These are phyloP conservation scores for Botrytis tulipae DNA, from an alignment of 2,329 filamentous ascomycete species.

Conservation along the genomic window DNA sequence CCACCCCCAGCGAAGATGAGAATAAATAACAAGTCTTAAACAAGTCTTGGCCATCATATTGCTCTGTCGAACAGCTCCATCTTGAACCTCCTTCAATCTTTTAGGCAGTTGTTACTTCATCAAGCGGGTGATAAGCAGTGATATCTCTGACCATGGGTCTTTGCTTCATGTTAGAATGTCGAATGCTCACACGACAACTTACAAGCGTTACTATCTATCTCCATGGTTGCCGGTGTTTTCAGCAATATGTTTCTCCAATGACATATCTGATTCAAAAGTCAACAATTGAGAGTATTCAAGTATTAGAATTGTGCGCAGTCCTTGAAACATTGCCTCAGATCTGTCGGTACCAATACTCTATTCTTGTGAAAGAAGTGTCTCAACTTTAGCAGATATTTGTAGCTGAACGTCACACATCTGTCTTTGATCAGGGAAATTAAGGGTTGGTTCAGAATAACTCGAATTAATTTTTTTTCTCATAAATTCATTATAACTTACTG, in stretches of 20 bases:
- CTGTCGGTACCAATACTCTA: not conserved
- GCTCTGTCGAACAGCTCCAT: not conserved
- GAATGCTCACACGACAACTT: not conserved
- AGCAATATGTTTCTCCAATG: not conserved
- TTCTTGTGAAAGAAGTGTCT: not conserved
- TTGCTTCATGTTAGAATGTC: not conserved
- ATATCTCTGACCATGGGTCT: not conserved
- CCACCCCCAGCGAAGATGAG: too few species aligned
- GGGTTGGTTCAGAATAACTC: not conserved
- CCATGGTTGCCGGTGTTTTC: not conserved
- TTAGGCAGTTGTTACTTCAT: not conserved
- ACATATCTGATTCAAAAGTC: not conserved
- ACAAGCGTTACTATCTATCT: too few species aligned
- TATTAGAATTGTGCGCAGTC: not conserved
- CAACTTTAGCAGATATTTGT: not conserved
- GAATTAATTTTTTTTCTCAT: not conserved
- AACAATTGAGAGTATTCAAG: not conserved
- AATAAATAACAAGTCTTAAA: too few species aligned
- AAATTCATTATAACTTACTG: not conserved
- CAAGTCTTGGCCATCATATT: too few species aligned
- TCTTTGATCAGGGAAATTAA: not conserved
- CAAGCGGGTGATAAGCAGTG: not conserved
- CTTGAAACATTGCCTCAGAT: not conserved
- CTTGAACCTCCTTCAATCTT: not conserved
- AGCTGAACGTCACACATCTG: not conserved